Conservation (phyloP, 345 rosid species). For the Eucalyptus lansdowneana region DNA sequence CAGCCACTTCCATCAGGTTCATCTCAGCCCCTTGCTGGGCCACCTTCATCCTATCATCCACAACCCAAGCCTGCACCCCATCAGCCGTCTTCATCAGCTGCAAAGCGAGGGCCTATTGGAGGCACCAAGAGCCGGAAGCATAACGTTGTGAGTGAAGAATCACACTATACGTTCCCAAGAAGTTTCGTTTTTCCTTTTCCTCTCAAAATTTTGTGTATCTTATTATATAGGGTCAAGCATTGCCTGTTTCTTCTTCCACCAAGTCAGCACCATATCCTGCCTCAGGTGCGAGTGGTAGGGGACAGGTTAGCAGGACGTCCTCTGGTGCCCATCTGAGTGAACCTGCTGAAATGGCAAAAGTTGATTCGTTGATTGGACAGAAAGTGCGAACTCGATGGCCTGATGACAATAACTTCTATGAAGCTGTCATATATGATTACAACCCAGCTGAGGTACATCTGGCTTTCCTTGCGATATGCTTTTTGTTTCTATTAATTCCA, state of each 20-base stretch:
- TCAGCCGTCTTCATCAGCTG: constrained; percentile 46
- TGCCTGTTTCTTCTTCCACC: constrained; percentile 49
- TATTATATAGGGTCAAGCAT: constrained; percentile 26
- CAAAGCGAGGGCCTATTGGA: constrained; percentile 46
- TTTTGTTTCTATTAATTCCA: not conserved
- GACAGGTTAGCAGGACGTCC: constrained; percentile 40
- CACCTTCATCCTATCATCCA: constrained; percentile 49
- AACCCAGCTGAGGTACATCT: constrained; percentile 41
- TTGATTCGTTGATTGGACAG: constrained; percentile 47
- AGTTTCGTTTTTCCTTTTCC: not conserved
- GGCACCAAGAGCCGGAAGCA: constrained; percentile 66
- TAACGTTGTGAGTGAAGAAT: constrained; percentile 45
- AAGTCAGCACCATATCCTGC: constrained; percentile 43
- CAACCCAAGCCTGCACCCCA: constrained; percentile 37
- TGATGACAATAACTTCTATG: constrained; percentile 86
- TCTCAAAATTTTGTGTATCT: not conserved
- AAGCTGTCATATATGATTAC: constrained; percentile 73
- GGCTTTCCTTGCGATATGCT: not conserved
- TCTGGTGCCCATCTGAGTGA: constrained; percentile 30
- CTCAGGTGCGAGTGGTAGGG: constrained; percentile 47
- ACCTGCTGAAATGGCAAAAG: constrained; percentile 30
- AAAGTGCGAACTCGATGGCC: constrained; percentile 88
- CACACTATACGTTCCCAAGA: not conserved
- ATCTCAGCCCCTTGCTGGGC: constrained; percentile 51
- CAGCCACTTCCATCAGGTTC: constrained; percentile 13